phyloP scores from a whole-genome alignment of 768 basidiomycete genomes.

The Lentinula edodes region DNA sequence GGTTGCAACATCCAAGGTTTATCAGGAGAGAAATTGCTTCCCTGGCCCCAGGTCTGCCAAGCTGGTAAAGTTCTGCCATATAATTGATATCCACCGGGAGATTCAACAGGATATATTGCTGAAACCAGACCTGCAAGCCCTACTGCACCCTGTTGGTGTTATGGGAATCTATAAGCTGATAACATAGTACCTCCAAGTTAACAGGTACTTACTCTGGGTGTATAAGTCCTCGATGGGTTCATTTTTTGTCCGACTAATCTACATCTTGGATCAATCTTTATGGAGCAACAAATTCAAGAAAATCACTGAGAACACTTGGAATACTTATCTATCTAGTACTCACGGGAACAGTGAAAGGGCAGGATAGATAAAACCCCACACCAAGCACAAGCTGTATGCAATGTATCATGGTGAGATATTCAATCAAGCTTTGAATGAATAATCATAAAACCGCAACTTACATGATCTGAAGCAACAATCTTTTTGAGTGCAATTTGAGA shows the following conservation, averaged over 20 bases:
- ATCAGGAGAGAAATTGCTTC: conserved; percentile 36
- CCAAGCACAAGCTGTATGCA: conserved; percentile 48
- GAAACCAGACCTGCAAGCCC: conserved; percentile 63
- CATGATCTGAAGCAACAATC: conserved; percentile 46
- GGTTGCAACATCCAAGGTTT: conserved; percentile 56
- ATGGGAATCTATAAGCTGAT: neutral
- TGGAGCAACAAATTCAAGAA: too few species aligned
- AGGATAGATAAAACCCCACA: conserved; percentile 60
- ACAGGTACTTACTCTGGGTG: conserved; percentile 41
- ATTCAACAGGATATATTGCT: conserved; percentile 61
- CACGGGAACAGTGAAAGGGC: conserved; percentile 58
- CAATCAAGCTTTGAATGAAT: too few species aligned
- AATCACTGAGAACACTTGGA: too few species aligned
- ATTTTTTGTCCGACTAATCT: conserved; percentile 66
- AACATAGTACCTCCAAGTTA: neutral
- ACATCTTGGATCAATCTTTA: conserved; percentile 51
- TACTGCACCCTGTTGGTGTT: conserved; percentile 47
- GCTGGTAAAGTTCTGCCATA: conserved; percentile 59
- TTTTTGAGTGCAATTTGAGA: conserved; percentile 37
- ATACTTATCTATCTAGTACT: conserved; percentile 9
- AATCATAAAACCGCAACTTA: conserved; percentile 15
- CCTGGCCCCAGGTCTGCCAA: conserved; percentile 61
- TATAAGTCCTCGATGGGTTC: conserved; percentile 67
- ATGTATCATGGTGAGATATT: too few species aligned
- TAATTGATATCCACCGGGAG: conserved; percentile 62